A percentile compares a stretch with the other conserved stretches of the same genome.
Conservation (phyloP, 495 filamentous ascomycete species). For the Cladorrhinum samala region DNA sequence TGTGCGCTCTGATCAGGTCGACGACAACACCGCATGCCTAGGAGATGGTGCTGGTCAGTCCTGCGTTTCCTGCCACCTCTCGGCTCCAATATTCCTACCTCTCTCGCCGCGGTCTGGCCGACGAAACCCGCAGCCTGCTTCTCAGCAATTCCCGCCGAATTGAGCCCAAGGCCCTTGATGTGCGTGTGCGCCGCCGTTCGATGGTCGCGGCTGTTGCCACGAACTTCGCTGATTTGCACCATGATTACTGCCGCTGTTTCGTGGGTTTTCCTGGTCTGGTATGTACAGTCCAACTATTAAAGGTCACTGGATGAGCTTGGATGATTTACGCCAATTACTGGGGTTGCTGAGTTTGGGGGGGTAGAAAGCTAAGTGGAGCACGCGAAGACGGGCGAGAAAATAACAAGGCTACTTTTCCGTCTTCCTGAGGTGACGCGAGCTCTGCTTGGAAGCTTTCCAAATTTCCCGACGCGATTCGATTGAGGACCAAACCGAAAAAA, state of each 20-base stretch:
- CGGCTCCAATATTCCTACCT: slow-evolving; percentile 54
- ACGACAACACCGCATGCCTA: slow-evolving; percentile 88
- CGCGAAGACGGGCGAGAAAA: too few relatives aligned
- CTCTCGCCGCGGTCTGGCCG: slow-evolving; percentile 80
- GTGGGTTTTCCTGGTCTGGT: too few relatives aligned
- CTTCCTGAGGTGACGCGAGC: not conserved
- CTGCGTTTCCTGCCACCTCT: too few relatives aligned
- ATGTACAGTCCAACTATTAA: too few relatives aligned
- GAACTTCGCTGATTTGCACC: slow-evolving; percentile 95
- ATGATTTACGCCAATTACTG: too few relatives aligned
- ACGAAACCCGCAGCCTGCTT: slow-evolving; percentile 73
- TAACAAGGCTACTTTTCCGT: not conserved
- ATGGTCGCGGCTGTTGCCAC: slow-evolving; percentile 90
- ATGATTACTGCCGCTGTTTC: slow-evolving; percentile 38
- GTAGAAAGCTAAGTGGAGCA: too few relatives aligned
- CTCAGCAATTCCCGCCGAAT: slow-evolving; percentile 75
- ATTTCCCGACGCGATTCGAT: not conserved
- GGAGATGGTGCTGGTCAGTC: not conserved
- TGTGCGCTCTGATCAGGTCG: slow-evolving; percentile 87
- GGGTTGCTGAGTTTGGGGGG: too few relatives aligned
- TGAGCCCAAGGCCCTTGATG: slow-evolving; percentile 88
- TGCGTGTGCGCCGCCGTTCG: slow-evolving; percentile 94
- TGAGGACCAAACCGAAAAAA: not conserved
- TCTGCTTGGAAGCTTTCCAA: not conserved
- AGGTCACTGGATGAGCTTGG: too few relatives aligned